Percentiles rank a stretch among this genome's conserved stretches.
Conservation (phyloP, 805 yeast species). For the Cyberlindnera japonica region DNA sequence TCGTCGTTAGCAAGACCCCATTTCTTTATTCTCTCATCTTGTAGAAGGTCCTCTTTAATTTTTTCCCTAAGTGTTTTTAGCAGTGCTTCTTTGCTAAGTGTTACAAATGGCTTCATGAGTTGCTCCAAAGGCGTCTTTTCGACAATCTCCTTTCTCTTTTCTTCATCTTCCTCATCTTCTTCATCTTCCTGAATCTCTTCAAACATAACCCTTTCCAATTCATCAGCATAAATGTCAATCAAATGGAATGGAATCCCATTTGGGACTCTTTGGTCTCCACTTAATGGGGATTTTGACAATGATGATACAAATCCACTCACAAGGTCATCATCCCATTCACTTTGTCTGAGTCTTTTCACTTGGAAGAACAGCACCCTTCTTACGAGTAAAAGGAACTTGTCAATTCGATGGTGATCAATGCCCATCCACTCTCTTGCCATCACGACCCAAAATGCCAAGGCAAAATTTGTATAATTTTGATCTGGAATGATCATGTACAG, state of each 20-base stretch:
- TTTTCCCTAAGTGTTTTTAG: constrained; percentile 64
- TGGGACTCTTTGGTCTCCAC: constrained; percentile 58
- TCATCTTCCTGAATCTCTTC: constrained; percentile 46
- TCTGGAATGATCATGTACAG: constrained; percentile 43
- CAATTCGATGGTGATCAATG: constrained; percentile 80
- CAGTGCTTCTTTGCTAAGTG: constrained; percentile 44
- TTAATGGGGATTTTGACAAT: constrained; percentile 43
- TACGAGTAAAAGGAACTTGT: constrained; percentile 77
- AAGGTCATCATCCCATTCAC: constrained; percentile 51
- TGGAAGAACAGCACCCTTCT: constrained; percentile 71
- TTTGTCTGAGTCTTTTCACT: constrained; percentile 49
- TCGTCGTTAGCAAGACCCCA: constrained; percentile 52
- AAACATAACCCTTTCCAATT: constrained; percentile 65
- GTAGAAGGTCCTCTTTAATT: constrained; percentile 61
- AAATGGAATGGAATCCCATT: constrained; percentile 81
- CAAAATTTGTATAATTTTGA: constrained; percentile 46
- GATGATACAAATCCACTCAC: constrained; percentile 45
- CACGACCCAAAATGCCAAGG: constrained; percentile 77
- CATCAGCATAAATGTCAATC: constrained; percentile 80
- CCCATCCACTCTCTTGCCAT: constrained; percentile 78
- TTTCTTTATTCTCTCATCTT: constrained; percentile 55
- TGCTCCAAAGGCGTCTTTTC: constrained; percentile 47
- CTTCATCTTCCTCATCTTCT: constrained; percentile 34
- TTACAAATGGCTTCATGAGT: constrained; percentile 59
- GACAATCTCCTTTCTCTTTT: constrained; percentile 36